phyloP scores from a whole-genome alignment of 179 eudicot genomes.

The Monotropa hypopitys region DNA sequence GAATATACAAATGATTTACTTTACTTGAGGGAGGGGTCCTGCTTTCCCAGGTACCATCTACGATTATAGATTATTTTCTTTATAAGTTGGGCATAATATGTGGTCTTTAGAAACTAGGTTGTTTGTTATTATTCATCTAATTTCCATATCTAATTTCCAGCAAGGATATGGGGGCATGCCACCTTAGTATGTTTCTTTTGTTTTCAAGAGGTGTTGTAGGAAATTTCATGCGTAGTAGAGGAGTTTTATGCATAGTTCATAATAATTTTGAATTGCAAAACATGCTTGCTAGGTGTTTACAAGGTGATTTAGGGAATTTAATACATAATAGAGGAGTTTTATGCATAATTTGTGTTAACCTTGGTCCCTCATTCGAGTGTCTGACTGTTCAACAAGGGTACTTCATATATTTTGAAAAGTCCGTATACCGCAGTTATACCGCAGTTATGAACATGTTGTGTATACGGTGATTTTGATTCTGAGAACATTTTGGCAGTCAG shows the following conservation, averaged over 20 bases:
- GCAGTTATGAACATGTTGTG: background rate
- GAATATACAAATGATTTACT: slow-evolving; percentile 76
- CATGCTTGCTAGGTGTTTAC: too few relatives aligned
- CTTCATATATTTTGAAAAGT: background rate
- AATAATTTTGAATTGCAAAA: background rate
- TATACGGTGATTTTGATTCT: slow-evolving; percentile 15
- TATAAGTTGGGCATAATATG: background rate
- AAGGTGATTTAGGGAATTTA: too few relatives aligned
- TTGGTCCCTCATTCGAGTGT: background rate
- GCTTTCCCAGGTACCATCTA: slow-evolving; percentile 63
- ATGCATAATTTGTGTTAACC: background rate
- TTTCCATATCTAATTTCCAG: background rate
- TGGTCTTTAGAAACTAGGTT: background rate
- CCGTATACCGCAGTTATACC: too few relatives aligned
- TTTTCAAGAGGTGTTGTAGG: background rate
- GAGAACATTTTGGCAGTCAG: slow-evolving; percentile 50
- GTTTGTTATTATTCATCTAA: background rate
- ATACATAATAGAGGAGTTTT: background rate
- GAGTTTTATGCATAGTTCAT: background rate
- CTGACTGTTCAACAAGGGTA: background rate
- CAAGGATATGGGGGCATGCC: background rate
- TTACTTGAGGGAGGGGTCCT: slow-evolving; percentile 65
- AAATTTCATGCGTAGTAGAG: background rate
- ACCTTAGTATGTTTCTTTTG: background rate
- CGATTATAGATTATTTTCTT: background rate